A percentile compares a stretch with the other conserved stretches of the same genome.
phyloP scores from a whole-genome alignment of 2,329 filamentous ascomycete species.

The Neopestalotiopsis sp. region DNA sequence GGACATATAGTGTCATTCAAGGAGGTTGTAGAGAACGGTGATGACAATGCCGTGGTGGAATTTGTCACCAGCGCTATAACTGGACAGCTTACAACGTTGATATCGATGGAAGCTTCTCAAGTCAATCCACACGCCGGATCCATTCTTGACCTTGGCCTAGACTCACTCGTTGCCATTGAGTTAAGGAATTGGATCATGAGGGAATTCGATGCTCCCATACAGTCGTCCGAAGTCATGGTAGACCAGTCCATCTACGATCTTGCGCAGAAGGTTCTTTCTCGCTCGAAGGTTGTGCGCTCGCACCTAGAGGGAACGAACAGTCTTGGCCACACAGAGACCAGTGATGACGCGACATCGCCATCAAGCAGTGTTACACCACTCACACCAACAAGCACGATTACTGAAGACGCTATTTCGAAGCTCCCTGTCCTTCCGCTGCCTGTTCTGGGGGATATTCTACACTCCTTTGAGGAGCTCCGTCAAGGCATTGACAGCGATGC shows the following conservation, averaged over 20 bases:
- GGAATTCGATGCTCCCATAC: constrained; percentile 55
- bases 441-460: constrained; percentile 19
- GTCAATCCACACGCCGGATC: background rate
- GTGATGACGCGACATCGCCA: too few relatives aligned
- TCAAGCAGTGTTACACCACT: too few relatives aligned
- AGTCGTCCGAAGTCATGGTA: constrained; percentile 58
- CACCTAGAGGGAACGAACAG: too few relatives aligned
- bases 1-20: background rate
- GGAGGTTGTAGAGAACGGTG: background rate
- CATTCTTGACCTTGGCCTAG: constrained; percentile 32
- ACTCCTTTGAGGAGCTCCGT: constrained; percentile 22
- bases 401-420: background rate
- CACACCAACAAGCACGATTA: background rate
- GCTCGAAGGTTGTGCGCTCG: background rate
- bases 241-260: background rate
- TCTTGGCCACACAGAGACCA: too few relatives aligned
- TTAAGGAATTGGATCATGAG: constrained; percentile 56
- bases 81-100: background rate
- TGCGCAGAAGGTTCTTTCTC: background rate
- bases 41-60: background rate
- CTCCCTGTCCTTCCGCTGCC: constrained; percentile 8
- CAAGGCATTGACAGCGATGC: constrained; percentile 19
- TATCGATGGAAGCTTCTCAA: background rate
- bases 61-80: background rate
- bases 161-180: constrained; percentile 56